phyloP scores from a whole-genome alignment of 164 flowering plant species.

The Cinnamomum chago region DNA sequence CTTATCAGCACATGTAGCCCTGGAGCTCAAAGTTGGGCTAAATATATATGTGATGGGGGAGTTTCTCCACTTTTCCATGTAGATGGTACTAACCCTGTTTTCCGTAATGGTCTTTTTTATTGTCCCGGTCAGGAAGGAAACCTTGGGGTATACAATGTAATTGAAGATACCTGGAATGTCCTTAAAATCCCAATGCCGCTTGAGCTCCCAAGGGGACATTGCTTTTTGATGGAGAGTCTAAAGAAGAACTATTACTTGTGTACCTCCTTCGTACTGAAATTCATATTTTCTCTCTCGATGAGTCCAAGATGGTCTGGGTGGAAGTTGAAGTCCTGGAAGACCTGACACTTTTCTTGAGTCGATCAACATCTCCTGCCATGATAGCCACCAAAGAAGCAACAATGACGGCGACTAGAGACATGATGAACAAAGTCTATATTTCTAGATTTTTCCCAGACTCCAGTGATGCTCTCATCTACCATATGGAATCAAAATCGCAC shows the following conservation, averaged over 20 bases:
- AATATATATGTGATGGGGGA: background rate
- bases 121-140: conserved; percentile 4
- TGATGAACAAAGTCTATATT: conserved; percentile 1
- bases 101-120: conserved; percentile 3
- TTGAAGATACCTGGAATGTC: conserved; percentile 2
- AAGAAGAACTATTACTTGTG: conserved; percentile 4
- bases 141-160: conserved; percentile 4
- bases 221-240: conserved; percentile 6
- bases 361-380: background rate
- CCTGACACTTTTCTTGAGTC: too few relatives aligned
- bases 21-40: background rate
- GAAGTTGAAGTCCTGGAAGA: too few relatives aligned
- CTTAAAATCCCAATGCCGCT: background rate
- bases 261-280: background rate
- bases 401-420: background rate
- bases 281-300: conserved; percentile 3
- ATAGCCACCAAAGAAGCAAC: background rate
- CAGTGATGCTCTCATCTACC: background rate
- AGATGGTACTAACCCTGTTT: conserved; percentile 4
- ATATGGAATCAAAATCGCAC: background rate
- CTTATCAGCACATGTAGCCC: background rate
- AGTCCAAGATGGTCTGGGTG: background rate
- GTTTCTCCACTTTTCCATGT: background rate
- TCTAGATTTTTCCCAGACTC: background rate
- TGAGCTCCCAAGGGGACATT: background rate